Conservation (phyloP, 148 eudicot genomes). For the Beta vulgaris region DNA sequence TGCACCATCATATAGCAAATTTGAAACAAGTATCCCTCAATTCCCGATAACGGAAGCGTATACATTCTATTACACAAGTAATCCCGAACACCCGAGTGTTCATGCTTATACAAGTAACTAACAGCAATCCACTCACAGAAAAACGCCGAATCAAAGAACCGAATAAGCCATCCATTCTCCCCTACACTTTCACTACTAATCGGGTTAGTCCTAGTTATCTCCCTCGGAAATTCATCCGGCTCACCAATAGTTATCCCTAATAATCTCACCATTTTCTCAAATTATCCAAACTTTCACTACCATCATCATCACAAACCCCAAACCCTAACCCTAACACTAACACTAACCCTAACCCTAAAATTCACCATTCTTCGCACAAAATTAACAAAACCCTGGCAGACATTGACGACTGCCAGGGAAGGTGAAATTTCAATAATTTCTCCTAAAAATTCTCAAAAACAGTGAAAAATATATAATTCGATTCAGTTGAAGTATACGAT, state of each 20-base stretch:
- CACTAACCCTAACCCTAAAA: slow-evolving; percentile 27
- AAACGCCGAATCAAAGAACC: slow-evolving; percentile 93
- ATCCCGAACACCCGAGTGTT: slow-evolving; percentile 86
- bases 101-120: slow-evolving; percentile 93
- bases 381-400: slow-evolving; percentile 24
- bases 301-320: slow-evolving; percentile 37
- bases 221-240: slow-evolving; percentile 79
- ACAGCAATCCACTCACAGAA: slow-evolving; percentile 99
- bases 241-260: slow-evolving; percentile 68
- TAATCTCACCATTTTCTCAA: slow-evolving; percentile 59
- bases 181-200: slow-evolving; percentile 64
- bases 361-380: slow-evolving; percentile 14
- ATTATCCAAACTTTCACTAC: slow-evolving; percentile 19
- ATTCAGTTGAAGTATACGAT: background rate
- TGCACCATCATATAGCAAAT: slow-evolving; percentile 92
- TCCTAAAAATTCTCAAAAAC: background rate
- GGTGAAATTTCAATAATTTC: background rate
- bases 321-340: slow-evolving; percentile 29
- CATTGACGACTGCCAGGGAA: slow-evolving; percentile 24
- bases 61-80: slow-evolving; percentile 95
- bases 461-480: background rate
- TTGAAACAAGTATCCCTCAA: slow-evolving; percentile 93
- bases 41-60: slow-evolving; percentile 80
- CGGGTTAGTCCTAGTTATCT: slow-evolving; percentile 70
- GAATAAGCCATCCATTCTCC: slow-evolving; percentile 90